These are phyloP conservation scores for Diplodia mutila DNA, from an alignment of 2,329 filamentous ascomycete genomes.

Conservation along the genomic window DNA sequence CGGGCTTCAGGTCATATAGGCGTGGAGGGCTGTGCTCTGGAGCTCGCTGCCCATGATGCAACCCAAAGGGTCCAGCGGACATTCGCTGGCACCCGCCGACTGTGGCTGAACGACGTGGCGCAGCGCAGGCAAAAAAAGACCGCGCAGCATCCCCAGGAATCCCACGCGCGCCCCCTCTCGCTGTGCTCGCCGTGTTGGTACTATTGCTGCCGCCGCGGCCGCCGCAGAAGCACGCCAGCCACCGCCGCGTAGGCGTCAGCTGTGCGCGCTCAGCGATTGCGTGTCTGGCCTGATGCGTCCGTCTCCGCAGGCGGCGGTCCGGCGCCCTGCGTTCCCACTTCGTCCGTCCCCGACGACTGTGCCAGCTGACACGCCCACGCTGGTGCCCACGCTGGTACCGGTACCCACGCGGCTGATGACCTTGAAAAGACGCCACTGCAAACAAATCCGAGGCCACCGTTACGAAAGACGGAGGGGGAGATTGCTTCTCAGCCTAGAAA, in stretches of 20 bases:
- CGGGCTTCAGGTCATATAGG: slow-evolving; percentile 22
- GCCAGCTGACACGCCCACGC: slow-evolving; percentile 5
- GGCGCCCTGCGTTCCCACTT: neutral
- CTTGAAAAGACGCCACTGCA: too few species aligned
- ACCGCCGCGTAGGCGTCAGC: slow-evolving; percentile 20
- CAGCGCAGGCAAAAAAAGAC: slow-evolving; percentile 7
- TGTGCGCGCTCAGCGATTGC: slow-evolving; percentile 3
- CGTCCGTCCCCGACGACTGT: neutral
- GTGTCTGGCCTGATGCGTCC: slow-evolving; percentile 1
- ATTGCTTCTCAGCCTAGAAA: too few species aligned
- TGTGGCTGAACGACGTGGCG: slow-evolving; percentile 18
- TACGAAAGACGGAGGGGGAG: neutral
- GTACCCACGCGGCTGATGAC: neutral
- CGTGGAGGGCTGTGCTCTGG: slow-evolving; percentile 18
- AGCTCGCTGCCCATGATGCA: slow-evolving; percentile 24
- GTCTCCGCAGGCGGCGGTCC: neutral
- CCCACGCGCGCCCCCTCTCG: neutral
- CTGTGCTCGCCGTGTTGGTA: neutral
- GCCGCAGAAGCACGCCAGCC: slow-evolving; percentile 3
- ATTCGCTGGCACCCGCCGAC: neutral
- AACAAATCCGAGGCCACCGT: neutral
- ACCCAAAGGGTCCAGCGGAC: slow-evolving; percentile 18
- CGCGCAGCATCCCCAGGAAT: neutral
- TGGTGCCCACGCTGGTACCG: neutral
- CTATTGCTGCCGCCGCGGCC: neutral